Evolutionary conservation across 2,329 filamentous ascomycete species (phyloP).

Genomic region (Alternaria sp.): DNA sequence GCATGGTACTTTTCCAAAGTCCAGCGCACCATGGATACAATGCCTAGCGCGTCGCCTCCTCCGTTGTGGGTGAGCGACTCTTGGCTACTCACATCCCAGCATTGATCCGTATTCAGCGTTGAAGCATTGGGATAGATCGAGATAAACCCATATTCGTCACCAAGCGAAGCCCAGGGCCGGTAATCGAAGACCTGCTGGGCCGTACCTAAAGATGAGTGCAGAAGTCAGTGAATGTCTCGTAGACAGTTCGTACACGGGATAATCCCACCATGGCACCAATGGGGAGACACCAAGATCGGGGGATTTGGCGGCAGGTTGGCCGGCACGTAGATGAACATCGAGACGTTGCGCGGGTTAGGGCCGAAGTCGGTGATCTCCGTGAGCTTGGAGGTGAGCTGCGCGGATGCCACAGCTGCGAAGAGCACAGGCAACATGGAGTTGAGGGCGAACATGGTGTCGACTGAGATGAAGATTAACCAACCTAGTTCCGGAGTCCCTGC

Average conservation of each 20-base stretch:
- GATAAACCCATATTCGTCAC: conserved; percentile 44
- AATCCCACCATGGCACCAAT: conserved; percentile 39
- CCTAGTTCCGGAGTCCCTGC: not conserved
- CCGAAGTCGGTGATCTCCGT: conserved; percentile 39
- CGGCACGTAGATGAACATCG: conserved; percentile 43
- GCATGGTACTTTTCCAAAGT: conserved; percentile 36
- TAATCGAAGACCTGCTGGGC: conserved; percentile 37
- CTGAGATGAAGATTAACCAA: not conserved
- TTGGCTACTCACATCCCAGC: conserved; percentile 46
- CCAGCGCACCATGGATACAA: conserved; percentile 42
- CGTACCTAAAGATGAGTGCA: conserved; percentile 3
- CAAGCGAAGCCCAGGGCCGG: conserved; percentile 37
- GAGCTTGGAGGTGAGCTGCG: conserved; percentile 36
- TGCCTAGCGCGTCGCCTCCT: conserved; percentile 42
- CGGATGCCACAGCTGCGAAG: conserved; percentile 17
- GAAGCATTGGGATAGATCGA: conserved; percentile 38
- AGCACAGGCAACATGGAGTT: conserved; percentile 12
- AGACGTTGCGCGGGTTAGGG: conserved; percentile 42
- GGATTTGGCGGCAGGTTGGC: conserved; percentile 35
- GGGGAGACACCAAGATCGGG: conserved; percentile 40
- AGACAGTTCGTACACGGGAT: not conserved
- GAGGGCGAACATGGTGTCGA: conserved; percentile 5
- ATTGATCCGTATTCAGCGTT: conserved; percentile 39
- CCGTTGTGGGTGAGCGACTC: conserved; percentile 41
- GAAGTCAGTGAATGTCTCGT: not conserved